phyloP scores from a whole-genome alignment of 495 filamentous ascomycete genomes.

The Hypoxylon trugodes region DNA sequence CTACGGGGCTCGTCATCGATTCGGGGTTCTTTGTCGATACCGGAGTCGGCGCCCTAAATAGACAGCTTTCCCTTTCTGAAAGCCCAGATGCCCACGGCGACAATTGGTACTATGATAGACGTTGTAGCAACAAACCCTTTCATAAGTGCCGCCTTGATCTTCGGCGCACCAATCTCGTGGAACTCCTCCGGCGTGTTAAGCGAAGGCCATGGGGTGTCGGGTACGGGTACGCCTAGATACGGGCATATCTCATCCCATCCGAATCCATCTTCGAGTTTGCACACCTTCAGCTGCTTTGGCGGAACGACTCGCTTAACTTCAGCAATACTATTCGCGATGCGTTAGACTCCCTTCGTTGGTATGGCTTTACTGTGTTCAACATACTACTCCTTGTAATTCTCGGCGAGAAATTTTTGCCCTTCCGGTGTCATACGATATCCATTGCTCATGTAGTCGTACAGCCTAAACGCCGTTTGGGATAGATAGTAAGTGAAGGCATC shows the following conservation, averaged over 20 bases:
- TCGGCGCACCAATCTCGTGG: neutral
- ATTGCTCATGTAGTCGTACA: slow-evolving; percentile 25
- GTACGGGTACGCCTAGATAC: slow-evolving; percentile 39
- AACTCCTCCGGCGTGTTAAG: slow-evolving; percentile 41
- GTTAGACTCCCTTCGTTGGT: neutral
- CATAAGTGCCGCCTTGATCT: slow-evolving; percentile 10
- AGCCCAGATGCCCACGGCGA: slow-evolving; percentile 36
- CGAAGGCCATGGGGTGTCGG: slow-evolving; percentile 38
- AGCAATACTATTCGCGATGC: slow-evolving; percentile 31
- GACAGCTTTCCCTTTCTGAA: slow-evolving; percentile 11
- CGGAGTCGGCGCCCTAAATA: slow-evolving; percentile 1
- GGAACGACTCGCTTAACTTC: slow-evolving; percentile 45
- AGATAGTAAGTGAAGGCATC: slow-evolving; percentile 24
- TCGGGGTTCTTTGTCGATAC: neutral
- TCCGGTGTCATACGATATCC: slow-evolving; percentile 23
- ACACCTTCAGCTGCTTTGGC: slow-evolving; percentile 37
- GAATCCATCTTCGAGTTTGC: slow-evolving; percentile 45
- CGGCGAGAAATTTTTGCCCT: slow-evolving; percentile 21
- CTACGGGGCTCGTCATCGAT: neutral
- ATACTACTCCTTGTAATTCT: slow-evolving; percentile 46
- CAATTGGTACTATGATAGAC: slow-evolving; percentile 27
- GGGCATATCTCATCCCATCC: slow-evolving; percentile 47
- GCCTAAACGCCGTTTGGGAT: neutral
- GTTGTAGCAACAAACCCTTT: slow-evolving; percentile 30
- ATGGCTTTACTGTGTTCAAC: neutral